Conservation (phyloP, 2,329 filamentous ascomycete genomes). For the Orbilia javanica region DNA sequence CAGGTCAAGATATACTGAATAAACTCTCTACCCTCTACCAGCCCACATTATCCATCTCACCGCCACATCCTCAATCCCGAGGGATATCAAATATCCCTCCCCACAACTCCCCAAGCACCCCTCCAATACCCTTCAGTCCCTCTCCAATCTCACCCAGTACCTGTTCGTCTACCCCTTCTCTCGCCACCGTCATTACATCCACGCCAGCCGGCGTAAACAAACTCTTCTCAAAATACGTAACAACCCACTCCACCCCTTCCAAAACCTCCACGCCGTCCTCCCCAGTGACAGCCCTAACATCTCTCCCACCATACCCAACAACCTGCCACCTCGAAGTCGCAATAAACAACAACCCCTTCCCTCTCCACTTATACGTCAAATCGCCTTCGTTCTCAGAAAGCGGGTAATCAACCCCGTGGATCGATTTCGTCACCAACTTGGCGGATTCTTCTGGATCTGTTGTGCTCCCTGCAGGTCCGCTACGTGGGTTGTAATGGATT, state of each 20-base stretch:
- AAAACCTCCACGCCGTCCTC: slow-evolving; percentile 57
- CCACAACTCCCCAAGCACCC: slow-evolving; percentile 70
- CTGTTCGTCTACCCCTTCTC: slow-evolving; percentile 72
- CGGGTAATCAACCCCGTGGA: slow-evolving; percentile 63
- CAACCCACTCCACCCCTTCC: slow-evolving; percentile 73
- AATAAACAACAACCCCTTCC: slow-evolving; percentile 79
- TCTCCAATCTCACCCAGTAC: slow-evolving; percentile 72
- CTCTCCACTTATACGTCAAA: slow-evolving; percentile 79
- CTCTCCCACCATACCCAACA: slow-evolving; percentile 77
- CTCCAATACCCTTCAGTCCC: slow-evolving; percentile 69
- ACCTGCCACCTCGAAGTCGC: slow-evolving; percentile 84
- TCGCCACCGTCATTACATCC: slow-evolving; percentile 79
- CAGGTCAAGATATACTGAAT: no score
- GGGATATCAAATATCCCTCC: slow-evolving; percentile 67
- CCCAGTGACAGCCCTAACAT: slow-evolving; percentile 63
- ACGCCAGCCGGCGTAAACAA: slow-evolving; percentile 85
- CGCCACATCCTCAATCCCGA: slow-evolving; percentile 20
- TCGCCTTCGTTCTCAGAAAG: slow-evolving; percentile 62
- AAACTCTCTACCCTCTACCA: no score
- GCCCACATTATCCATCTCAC: no score
- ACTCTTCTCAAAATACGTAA: slow-evolving; percentile 87
- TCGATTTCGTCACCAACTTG: slow-evolving; percentile 29
- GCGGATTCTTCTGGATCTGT: neutral
- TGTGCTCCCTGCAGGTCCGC: slow-evolving; percentile 2
- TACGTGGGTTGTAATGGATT: slow-evolving; percentile 72